Base-by-base conservation (phyloP, 352 stramenopile species). In the Phytopythium oedochilum region DNA sequence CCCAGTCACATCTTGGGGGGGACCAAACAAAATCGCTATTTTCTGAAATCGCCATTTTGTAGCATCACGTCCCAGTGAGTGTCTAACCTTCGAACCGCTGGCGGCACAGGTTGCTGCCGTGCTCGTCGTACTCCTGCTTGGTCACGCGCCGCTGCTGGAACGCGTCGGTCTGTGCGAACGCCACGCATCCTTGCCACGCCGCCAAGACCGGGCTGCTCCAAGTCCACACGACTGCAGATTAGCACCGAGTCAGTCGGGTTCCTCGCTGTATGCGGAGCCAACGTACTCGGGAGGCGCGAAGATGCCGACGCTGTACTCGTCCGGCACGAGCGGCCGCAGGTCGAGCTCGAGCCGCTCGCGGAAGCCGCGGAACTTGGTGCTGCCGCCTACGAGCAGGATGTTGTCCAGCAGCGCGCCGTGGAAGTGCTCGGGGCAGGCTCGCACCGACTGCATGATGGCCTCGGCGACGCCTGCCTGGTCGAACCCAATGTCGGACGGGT, bases 401-500 rank as follows among this genome's bases (percentile, higher is more conserved):
- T 95, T 96, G 25, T 79, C 71, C 57, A 96, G 92, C 47, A 97
- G 69, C 0, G 87, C 77, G 20, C 63, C 64, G 31, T 84, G 80
- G 11, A 92, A 75, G 45, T 84, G 75, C 46, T 68, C 51, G 23
- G 88, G 82, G 64, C 90, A 97, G 32, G 75, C 71, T 29, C 78
- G 35, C 15, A 98, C 84, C 22, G 85, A 73, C 52, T 97, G 82
- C 23, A 92, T 71, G 67, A 98, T 92, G 8, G 78, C 75, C 31
- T 95, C 80, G 3, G 83, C 76, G 34, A 98, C 61, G 22, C 91
- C 90, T 23, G 83, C 81, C 57, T 97, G 91, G 35, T 81, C 55
- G 42, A 98, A 69, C 12, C 86, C 90, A 62, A 96, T 94, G 63
- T 98, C 92, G 0, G 86, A 95, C 26, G 93, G 93, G 59, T 89